These are phyloP conservation scores for Mycena pura DNA, from an alignment of 768 basidiomycete species.

Conservation along the genomic window DNA sequence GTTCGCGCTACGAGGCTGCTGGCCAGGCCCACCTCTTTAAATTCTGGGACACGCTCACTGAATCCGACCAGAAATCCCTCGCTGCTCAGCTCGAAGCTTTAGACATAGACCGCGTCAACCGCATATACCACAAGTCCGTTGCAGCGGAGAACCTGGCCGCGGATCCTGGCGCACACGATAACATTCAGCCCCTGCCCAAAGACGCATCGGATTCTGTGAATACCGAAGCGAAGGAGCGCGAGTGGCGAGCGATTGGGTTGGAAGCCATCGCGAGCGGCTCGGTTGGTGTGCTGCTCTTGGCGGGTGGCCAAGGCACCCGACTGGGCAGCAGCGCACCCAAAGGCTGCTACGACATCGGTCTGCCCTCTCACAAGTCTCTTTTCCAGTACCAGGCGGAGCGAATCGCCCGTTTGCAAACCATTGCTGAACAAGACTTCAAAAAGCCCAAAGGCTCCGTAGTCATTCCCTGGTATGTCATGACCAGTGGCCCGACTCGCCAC, in stretches of 20 bases:
- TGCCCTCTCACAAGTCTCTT: conserved; percentile 91
- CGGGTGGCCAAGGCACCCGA: conserved; percentile 96
- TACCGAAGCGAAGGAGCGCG: conserved; percentile 58
- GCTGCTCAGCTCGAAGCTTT: conserved; percentile 76
- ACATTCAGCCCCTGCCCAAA: conserved; percentile 84
- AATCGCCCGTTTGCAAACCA: conserved; percentile 79
- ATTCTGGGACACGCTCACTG: conserved; percentile 80
- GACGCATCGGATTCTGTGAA: conserved; percentile 72
- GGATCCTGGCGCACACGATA: conserved; percentile 49
- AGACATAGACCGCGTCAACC: conserved; percentile 91
- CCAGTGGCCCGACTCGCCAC: conserved; percentile 90
- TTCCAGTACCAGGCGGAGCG: conserved; percentile 99
- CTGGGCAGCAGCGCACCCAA: conserved; percentile 93
- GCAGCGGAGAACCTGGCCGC: conserved; percentile 61
- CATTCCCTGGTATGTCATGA: conserved; percentile 99
- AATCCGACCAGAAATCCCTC: conserved; percentile 68
- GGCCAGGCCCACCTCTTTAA: conserved; percentile 89
- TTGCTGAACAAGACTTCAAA: conserved; percentile 65
- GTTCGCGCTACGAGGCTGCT: conserved; percentile 73
- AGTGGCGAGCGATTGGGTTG: conserved; percentile 84
- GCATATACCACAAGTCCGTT: conserved; percentile 81
- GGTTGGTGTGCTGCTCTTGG: conserved; percentile 97
- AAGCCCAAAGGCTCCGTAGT: conserved; percentile 67
- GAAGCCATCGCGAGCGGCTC: conserved; percentile 80
- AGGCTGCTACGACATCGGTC: conserved; percentile 96